Evolutionary conservation across 805 yeast genomes (phyloP).

Genomic region (Candida pseudoglaebosa): DNA sequence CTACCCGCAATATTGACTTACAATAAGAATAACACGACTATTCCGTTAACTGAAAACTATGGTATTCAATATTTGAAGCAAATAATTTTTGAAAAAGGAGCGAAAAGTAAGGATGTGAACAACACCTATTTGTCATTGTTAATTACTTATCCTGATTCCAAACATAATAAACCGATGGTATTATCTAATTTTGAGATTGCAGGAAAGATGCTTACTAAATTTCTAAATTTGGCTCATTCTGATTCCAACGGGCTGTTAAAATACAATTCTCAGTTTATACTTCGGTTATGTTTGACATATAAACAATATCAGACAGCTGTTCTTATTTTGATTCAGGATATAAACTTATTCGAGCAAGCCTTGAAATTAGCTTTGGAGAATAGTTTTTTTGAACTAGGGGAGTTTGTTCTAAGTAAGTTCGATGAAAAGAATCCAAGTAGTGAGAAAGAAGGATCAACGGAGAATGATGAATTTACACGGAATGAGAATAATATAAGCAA

Average conservation of each 20-base stretch:
- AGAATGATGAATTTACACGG: slow-evolving; percentile 51
- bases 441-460: slow-evolving; percentile 1
- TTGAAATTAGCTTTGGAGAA: slow-evolving; percentile 65
- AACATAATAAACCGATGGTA: slow-evolving; percentile 6
- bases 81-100: slow-evolving; percentile 39
- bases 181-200: slow-evolving; percentile 4
- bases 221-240: slow-evolving; percentile 23
- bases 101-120: slow-evolving; percentile 48
- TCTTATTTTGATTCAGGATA: slow-evolving; percentile 58
- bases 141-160: slow-evolving; percentile 37
- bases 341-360: slow-evolving; percentile 77
- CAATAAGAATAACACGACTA: slow-evolving; percentile 41
- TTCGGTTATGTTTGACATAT: slow-evolving; percentile 66
- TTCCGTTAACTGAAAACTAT: slow-evolving; percentile 50
- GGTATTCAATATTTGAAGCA: slow-evolving; percentile 62
- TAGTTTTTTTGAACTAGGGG: slow-evolving; percentile 53
- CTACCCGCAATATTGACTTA: slow-evolving; percentile 75
- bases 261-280: slow-evolving; percentile 70
- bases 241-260: slow-evolving; percentile 12
- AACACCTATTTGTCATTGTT: slow-evolving; percentile 69
- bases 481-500: slow-evolving; percentile 32
- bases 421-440: slow-evolving; percentile 19
- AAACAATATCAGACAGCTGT: slow-evolving; percentile 64
- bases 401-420: slow-evolving; percentile 29
- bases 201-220: slow-evolving; percentile 28